Percentiles rank a stretch among this genome's conserved stretches.
These are phyloP conservation scores for Glycine soja DNA, from an alignment of 306 rosid genomes.

Conservation along the genomic window DNA sequence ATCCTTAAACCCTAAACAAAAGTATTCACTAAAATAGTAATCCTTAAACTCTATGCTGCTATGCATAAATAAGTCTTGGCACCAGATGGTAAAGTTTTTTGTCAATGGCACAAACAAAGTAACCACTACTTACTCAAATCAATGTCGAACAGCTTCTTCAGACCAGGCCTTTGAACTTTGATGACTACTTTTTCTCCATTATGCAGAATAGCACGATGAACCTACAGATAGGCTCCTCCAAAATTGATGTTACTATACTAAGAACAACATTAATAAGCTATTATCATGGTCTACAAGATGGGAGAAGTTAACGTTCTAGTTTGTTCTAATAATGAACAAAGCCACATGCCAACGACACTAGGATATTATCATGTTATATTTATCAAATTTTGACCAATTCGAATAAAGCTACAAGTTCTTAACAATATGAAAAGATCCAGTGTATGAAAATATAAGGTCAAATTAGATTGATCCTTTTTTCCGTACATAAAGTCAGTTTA, in stretches of 20 bases:
- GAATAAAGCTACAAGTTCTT: slow-evolving; percentile 9
- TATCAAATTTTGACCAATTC: slow-evolving; percentile 2
- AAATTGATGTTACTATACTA: slow-evolving; percentile 25
- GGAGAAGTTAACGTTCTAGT: not conserved
- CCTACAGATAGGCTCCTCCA: slow-evolving; percentile 53
- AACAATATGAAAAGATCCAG: not conserved
- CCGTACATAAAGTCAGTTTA: too few species aligned
- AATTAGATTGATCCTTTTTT: not conserved
- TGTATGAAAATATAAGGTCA: not conserved
- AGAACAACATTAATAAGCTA: not conserved
- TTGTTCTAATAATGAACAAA: not conserved
- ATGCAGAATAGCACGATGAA: slow-evolving; percentile 84
- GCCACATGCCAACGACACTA: not conserved
- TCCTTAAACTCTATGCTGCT: not conserved
- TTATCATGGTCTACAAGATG: not conserved
- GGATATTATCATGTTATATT: not conserved
- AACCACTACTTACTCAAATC: slow-evolving; percentile 67
- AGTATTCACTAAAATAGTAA: not conserved
- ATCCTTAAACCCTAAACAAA: slow-evolving; percentile 4
- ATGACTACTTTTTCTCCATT: slow-evolving; percentile 83
- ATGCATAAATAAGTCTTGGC: not conserved
- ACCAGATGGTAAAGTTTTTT: not conserved
- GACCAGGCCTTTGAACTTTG: slow-evolving; percentile 93
- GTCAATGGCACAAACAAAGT: not conserved
- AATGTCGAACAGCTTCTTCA: slow-evolving; percentile 90